phyloP scores from a whole-genome alignment of 2,329 filamentous ascomycete genomes.

The Exophiala bonariae region DNA sequence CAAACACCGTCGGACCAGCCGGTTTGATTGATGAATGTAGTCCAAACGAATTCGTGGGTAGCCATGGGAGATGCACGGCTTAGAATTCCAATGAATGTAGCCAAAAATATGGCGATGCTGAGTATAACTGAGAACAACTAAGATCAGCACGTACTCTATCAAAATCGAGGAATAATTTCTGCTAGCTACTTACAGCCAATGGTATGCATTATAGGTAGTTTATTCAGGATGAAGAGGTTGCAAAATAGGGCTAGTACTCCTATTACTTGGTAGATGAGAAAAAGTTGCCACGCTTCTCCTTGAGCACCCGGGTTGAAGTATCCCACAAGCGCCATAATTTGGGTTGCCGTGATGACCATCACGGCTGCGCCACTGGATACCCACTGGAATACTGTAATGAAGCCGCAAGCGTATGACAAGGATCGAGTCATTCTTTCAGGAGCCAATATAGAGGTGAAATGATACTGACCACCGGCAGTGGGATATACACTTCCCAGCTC shows the following conservation, averaged over 20 bases:
- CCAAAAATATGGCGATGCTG: slow-evolving; percentile 32
- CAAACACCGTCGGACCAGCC: slow-evolving; percentile 31
- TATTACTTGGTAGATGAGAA: slow-evolving; percentile 25
- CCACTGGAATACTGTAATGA: slow-evolving; percentile 29
- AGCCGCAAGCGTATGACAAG: slow-evolving; percentile 29
- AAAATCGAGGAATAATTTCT: no score
- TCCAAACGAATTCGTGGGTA: slow-evolving; percentile 19
- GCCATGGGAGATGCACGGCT: slow-evolving; percentile 21
- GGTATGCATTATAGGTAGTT: slow-evolving; percentile 6
- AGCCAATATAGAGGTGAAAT: slow-evolving; percentile 41
- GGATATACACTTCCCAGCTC: slow-evolving; percentile 18
- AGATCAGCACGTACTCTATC: no score
- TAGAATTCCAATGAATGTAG: slow-evolving; percentile 34
- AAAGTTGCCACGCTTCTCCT: slow-evolving; percentile 26
- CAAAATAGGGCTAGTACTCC: slow-evolving; percentile 22
- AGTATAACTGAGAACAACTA: no score
- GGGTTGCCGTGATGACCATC: slow-evolving; percentile 28
- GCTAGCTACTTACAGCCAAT: slow-evolving; percentile 17
- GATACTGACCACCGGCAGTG: slow-evolving; percentile 40
- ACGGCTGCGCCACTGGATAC: slow-evolving; percentile 28
- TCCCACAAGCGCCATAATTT: slow-evolving; percentile 26
- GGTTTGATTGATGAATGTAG: slow-evolving; percentile 22
- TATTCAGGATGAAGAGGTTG: slow-evolving; percentile 26
- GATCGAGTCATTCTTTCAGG: slow-evolving; percentile 19
- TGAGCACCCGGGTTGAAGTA: slow-evolving; percentile 20